Conservation (phyloP, 192 early-diverging fungal genomes). For the Podila epigama region DNA sequence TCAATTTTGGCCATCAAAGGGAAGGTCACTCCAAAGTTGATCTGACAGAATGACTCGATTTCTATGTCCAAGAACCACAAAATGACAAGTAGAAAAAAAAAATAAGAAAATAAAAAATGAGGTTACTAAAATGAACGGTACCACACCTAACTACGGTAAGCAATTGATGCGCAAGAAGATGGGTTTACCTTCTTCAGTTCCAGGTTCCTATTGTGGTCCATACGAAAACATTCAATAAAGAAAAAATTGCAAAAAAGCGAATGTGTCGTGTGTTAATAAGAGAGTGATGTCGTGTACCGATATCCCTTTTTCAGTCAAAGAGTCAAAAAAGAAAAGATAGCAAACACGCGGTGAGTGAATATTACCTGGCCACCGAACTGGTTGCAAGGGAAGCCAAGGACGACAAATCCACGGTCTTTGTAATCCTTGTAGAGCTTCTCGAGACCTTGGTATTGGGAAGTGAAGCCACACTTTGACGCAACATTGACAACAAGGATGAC, state of each 20-base stretch:
- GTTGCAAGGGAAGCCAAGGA: constrained; percentile 94
- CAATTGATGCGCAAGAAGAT: too few relatives aligned
- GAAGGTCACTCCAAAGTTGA: constrained; percentile 84
- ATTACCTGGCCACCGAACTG: constrained; percentile 81
- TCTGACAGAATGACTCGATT: constrained; percentile 65
- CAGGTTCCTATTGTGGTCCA: constrained; percentile 61
- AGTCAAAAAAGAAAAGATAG: neutral
- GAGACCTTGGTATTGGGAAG: constrained; percentile 77
- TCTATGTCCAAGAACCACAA: too few relatives aligned
- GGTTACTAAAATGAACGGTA: neutral
- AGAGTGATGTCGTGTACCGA: too few relatives aligned
- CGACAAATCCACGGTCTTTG: constrained; percentile 73
- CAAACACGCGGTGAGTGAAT: too few relatives aligned
- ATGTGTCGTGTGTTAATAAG: too few relatives aligned
- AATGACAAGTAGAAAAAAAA: neutral
- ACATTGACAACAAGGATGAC: constrained; percentile 89
- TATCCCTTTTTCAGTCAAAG: neutral
- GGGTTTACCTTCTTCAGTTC: constrained; percentile 50
- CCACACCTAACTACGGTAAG: neutral
- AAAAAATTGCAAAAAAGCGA: neutral
- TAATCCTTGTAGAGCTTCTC: constrained; percentile 74
- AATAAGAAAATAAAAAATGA: neutral
- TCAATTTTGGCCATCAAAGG: constrained; percentile 89
- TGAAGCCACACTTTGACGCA: constrained; percentile 91
- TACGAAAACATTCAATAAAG: neutral